phyloP scores from a whole-genome alignment of 805 yeast species.

The Ogataea ganodermae region DNA sequence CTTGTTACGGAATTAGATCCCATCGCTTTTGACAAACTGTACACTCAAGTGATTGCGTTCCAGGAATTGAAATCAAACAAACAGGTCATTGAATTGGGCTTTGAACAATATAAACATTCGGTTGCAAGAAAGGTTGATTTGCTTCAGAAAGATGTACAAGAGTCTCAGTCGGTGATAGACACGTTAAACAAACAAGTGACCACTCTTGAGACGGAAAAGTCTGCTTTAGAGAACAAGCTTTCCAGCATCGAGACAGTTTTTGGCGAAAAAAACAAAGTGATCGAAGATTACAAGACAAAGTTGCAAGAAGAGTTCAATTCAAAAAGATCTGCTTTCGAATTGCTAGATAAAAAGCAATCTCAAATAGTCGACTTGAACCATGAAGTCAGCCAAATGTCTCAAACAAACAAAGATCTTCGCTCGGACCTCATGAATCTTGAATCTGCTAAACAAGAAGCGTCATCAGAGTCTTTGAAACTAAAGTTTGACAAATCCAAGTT shows the following conservation, averaged over 20 bases:
- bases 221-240: conserved; percentile 14
- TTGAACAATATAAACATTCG: conserved; percentile 42
- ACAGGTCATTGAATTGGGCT: conserved; percentile 38
- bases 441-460: conserved; percentile 33
- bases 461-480: conserved; percentile 28
- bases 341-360: conserved; percentile 39
- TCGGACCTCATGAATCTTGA: conserved; percentile 40
- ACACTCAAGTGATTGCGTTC: conserved; percentile 36
- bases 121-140: conserved; percentile 35
- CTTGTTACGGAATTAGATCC: conserved; percentile 26
- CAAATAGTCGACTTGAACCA: conserved; percentile 39
- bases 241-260: neutral
- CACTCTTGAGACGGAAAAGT: conserved; percentile 24
- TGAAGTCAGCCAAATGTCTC: conserved; percentile 43
- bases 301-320: conserved; percentile 27
- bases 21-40: conserved; percentile 30
- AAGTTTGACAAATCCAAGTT: conserved; percentile 31
- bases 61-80: conserved; percentile 41
- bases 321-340: conserved; percentile 36
- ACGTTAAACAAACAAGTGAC: conserved; percentile 25
- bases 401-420: conserved; percentile 45
- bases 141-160: conserved; percentile 33
- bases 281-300: conserved; percentile 17
- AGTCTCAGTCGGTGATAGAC: conserved; percentile 26
- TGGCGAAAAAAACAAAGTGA: conserved; percentile 10